These are phyloP conservation scores for Salicornia ramosissima DNA, from an alignment of 148 eudicot species.

Conservation along the genomic window DNA sequence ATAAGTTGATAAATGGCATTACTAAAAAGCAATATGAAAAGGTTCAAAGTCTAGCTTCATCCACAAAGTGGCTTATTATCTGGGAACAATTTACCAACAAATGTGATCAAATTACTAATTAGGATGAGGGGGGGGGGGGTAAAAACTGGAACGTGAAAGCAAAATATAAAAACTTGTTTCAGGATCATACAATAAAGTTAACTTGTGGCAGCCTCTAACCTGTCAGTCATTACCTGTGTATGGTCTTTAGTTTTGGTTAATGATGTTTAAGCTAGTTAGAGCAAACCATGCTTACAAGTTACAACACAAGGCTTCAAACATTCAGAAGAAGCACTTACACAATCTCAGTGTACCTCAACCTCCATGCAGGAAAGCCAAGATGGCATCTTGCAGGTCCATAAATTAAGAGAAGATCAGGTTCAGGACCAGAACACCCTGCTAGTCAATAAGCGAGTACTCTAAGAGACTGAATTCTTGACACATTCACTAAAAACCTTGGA, in stretches of 20 bases:
- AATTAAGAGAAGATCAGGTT: constrained; percentile 74
- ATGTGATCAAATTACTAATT: no score
- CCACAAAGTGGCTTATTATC: no score
- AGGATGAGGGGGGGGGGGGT: no score
- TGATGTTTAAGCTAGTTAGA: background rate
- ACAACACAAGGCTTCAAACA: background rate
- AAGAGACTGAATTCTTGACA: background rate
- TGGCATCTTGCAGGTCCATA: constrained; percentile 87
- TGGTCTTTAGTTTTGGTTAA: background rate
- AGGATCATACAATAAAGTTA: no score
- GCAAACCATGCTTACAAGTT: background rate
- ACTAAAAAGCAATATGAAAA: no score
- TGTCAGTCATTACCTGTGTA: background rate
- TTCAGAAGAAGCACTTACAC: constrained; percentile 49
- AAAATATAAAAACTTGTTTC: no score
- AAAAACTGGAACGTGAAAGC: no score
- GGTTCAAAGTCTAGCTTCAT: no score
- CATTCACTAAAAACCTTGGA: background rate
- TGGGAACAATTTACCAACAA: no score
- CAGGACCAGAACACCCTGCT: constrained; percentile 61
- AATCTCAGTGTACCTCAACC: constrained; percentile 86
- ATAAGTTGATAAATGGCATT: no score
- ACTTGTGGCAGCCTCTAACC: background rate
- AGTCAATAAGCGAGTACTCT: constrained; percentile 1
- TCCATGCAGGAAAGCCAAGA: constrained; percentile 93